phyloP scores from a whole-genome alignment of 495 filamentous ascomycete species.

The Hypomontagnella monticulosa region DNA sequence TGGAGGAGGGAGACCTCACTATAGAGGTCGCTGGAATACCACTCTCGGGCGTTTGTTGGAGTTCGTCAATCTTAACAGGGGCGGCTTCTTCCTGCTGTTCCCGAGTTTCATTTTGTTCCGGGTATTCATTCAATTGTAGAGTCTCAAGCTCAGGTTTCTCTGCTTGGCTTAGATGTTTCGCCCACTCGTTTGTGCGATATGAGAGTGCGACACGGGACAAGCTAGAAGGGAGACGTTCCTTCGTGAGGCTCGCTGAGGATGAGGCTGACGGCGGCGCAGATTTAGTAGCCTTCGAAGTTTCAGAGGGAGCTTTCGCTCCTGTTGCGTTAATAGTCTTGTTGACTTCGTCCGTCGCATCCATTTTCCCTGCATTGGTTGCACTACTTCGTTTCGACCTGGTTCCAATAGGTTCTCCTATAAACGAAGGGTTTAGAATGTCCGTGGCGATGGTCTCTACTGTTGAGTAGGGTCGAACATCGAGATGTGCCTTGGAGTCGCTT shows the following conservation, averaged over 20 bases:
- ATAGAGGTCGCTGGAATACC: conserved; percentile 52
- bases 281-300: conserved; percentile 43
- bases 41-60: conserved; percentile 74
- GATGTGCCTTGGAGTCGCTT: background rate
- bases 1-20: conserved; percentile 46
- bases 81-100: conserved; percentile 61
- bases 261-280: conserved; percentile 49
- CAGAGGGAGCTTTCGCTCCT: conserved; percentile 28
- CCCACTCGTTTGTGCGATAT: conserved; percentile 96
- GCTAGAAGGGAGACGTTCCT: conserved; percentile 60
- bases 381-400: conserved; percentile 35
- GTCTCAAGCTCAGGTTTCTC: conserved; percentile 79
- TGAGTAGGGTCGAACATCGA: conserved; percentile 34
- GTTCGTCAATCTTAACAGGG: conserved; percentile 70
- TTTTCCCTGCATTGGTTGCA: conserved; percentile 27
- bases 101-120: conserved; percentile 27
- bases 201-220: conserved; percentile 79
- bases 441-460: conserved; percentile 42
- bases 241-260: conserved; percentile 57
- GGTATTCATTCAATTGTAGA: conserved; percentile 56
- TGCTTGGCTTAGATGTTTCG: conserved; percentile 83
- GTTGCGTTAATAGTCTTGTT: conserved; percentile 16
- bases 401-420: conserved; percentile 18
- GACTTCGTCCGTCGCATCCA: conserved; percentile 25
- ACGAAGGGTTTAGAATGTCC: conserved; percentile 37